phyloP scores from a whole-genome alignment of 1,284 basidiomycete genomes.

The Fomes fomentarius region DNA sequence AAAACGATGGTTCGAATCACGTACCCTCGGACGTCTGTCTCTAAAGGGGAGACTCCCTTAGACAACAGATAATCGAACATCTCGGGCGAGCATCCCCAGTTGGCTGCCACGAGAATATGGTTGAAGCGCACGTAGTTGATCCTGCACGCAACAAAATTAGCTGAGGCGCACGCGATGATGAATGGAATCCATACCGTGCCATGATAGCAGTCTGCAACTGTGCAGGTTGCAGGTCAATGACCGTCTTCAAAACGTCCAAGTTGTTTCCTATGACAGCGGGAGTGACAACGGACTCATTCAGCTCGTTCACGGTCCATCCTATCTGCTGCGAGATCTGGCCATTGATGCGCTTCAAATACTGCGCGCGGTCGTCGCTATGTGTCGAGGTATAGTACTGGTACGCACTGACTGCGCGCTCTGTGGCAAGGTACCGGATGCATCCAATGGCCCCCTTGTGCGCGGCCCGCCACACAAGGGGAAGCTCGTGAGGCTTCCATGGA shows the following conservation, averaged over 20 bases:
- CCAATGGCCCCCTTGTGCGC: constrained; percentile 34
- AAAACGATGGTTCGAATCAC: too few species aligned
- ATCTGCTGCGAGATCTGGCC: constrained; percentile 47
- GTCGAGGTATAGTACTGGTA: constrained; percentile 47
- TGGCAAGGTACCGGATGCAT: constrained; percentile 50
- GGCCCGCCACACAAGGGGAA: constrained; percentile 51
- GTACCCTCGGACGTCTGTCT: constrained; percentile 49
- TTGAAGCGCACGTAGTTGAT: constrained; percentile 51
- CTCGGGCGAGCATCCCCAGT: constrained; percentile 30
- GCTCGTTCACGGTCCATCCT: constrained; percentile 47
- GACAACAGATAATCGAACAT: constrained; percentile 54
- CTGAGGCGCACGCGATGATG: neutral
- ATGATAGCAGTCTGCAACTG: constrained; percentile 44
- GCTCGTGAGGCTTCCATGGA: neutral
- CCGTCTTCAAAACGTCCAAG: constrained; percentile 43
- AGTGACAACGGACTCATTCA: constrained; percentile 54
- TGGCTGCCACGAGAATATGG: constrained; percentile 45
- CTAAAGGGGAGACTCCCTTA: constrained; percentile 47
- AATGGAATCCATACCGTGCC: constrained; percentile 47
- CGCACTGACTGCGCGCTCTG: constrained; percentile 36
- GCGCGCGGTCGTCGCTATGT: constrained; percentile 43
- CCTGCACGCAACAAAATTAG: constrained; percentile 27
- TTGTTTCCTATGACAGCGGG: constrained; percentile 42
- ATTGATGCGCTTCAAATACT: constrained; percentile 37
- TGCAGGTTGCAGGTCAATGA: constrained; percentile 44